A percentile compares a stretch with the other conserved stretches of the same genome.
Evolutionary conservation across 2,329 filamentous ascomycete species (phyloP).

Genomic region (Aspergillus chevalieri): DNA sequence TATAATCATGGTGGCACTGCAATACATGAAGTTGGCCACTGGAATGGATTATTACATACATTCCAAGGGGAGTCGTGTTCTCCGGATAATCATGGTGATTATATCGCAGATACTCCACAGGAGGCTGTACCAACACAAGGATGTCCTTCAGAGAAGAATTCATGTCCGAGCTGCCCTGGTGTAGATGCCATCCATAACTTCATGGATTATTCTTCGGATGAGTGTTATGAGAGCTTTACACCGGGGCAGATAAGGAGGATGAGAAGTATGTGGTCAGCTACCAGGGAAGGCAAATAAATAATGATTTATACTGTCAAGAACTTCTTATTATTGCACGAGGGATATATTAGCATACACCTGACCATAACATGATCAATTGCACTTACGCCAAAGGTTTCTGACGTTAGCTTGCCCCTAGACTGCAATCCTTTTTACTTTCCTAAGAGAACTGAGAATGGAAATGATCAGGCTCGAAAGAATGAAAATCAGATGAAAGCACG

Average conservation of each 20-base stretch:
- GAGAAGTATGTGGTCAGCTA: conserved; percentile 46
- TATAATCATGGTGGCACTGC: conserved; percentile 45
- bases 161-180: conserved; percentile 42
- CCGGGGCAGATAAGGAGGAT: conserved; percentile 46
- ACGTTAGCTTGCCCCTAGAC: too few relatives aligned
- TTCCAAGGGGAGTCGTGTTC: conserved; percentile 37
- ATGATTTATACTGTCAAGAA: not conserved
- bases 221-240: conserved; percentile 51
- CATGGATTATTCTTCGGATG: conserved; percentile 55
- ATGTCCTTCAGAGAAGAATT: conserved; percentile 48
- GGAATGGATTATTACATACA: conserved; percentile 42
- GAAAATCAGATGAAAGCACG: not conserved
- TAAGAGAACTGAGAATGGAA: too few relatives aligned
- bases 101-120: conserved; percentile 40
- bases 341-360: too few relatives aligned
- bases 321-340: not conserved
- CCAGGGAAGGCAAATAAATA: conserved; percentile 31
- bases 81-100: conserved; percentile 33
- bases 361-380: too few relatives aligned
- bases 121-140: conserved; percentile 54
- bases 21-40: conserved; percentile 44
- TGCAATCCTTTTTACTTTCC: too few relatives aligned
- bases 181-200: conserved; percentile 53
- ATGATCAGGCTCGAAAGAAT: not conserved
- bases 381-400: too few relatives aligned